Evolutionary conservation across 306 rosid genomes (phyloP), one percentile per base, ranked within the genome.

Genomic region (Castanospermum australe): DNA sequence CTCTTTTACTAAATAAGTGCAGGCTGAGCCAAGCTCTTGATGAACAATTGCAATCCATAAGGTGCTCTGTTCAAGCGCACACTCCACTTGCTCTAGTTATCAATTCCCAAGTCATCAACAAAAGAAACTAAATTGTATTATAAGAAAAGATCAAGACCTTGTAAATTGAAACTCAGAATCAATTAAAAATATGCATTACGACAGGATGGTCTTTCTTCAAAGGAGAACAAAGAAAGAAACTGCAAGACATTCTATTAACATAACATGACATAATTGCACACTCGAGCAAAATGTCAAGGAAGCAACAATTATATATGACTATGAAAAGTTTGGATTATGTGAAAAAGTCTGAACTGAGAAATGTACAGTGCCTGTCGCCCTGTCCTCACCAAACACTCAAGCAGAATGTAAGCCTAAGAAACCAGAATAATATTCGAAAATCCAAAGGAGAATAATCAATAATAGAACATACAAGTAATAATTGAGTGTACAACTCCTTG

Each of bases 401-500:
- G 78, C 41, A 74, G 14, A 39, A 65, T 5, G 70, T 1, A 8
- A 13, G 7, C 32, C 8, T 10, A 20, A 11, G 1, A 65, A 39
- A 65, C 50, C 17, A 33, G 61, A 6, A 22, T 55, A 55, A 55
- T 55, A 28, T 42, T 18, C 9, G 14, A 69, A 79, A 74, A 61
- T 69, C 56, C 17, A 80, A 60, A 44, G 18, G 63, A 72, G 66
- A 69, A 70, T 66, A 35, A 70, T 57, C 51, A 63, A 33, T 57
- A 50, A 44, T 72, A 63, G 60, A 80, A 65, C 28, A 56, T 24
- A 4, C 70, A 42, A 54, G 39, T 28, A 36, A 50, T 57, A 62
- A 61, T 13, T 12, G 62, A 60, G 77, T 61, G 85, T 71, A 80
- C 82, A 80, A 55, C 6, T 80, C 68, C 45, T 80, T 72, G 48